phyloP scores from a whole-genome alignment of 441 rosid species.

The Arabidopsis hybrid region DNA sequence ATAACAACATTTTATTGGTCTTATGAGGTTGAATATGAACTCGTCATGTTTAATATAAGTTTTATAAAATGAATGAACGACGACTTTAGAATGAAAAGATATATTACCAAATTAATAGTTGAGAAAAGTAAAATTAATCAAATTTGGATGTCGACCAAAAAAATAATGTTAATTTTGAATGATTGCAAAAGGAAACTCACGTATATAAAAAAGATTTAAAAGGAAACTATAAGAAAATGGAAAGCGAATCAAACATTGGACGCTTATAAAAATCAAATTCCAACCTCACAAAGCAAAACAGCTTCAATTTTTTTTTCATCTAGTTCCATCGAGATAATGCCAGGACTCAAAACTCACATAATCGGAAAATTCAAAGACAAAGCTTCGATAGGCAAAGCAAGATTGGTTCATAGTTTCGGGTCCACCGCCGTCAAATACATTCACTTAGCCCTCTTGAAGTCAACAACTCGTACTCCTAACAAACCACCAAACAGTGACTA shows the following conservation, averaged over 20 bases:
- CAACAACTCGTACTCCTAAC: conserved; percentile 30
- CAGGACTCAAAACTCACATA: conserved; percentile 15
- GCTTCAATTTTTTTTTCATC: neutral
- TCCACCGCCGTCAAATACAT: conserved; percentile 19
- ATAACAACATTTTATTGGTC: neutral
- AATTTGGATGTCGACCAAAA: conserved; percentile 9
- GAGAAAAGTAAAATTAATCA: neutral
- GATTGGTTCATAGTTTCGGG: conserved; percentile 28
- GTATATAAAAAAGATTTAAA: neutral
- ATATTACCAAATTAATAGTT: neutral
- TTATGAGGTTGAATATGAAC: conserved; percentile 29
- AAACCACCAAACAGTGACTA: conserved; percentile 33
- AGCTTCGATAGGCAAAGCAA: conserved; percentile 40
- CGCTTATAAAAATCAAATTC: conserved; percentile 5
- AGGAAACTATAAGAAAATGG: neutral
- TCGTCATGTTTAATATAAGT: conserved; percentile 13
- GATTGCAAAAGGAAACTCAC: neutral
- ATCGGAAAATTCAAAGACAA: conserved; percentile 46
- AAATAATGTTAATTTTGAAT: neutral
- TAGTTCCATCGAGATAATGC: conserved; percentile 10
- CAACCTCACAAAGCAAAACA: neutral
- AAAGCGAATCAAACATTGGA: conserved; percentile 10
- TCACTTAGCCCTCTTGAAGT: conserved; percentile 40
- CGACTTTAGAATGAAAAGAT: conserved; percentile 12
- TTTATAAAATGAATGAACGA: conserved; percentile 1